Percentiles rank a stretch among this genome's conserved stretches.
Conservation (phyloP, 2,329 filamentous ascomycete species). For the Fusarium denticulatum region DNA sequence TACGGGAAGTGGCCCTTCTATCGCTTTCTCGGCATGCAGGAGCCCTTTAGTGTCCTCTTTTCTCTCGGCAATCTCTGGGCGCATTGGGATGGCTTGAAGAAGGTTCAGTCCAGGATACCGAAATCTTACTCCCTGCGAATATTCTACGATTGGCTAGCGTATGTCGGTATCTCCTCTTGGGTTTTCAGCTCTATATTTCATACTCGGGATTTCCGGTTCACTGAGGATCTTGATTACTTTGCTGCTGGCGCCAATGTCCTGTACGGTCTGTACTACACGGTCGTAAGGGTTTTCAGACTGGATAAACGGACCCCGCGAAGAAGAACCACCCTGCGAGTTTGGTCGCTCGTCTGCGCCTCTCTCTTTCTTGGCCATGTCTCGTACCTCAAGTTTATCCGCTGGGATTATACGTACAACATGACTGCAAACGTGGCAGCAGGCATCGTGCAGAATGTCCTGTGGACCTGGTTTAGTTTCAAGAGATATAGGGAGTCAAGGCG, state of each 20-base stretch:
- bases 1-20: slow-evolving; percentile 99
- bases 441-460: slow-evolving; percentile 81
- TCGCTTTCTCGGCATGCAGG: slow-evolving; percentile 91
- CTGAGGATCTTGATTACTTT: slow-evolving; percentile 97
- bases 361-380: slow-evolving; percentile 81
- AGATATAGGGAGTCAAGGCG: slow-evolving; percentile 77
- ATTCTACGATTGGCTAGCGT: slow-evolving; percentile 84
- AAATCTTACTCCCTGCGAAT: slow-evolving; percentile 76
- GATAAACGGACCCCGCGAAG: slow-evolving; percentile 64
- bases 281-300: slow-evolving; percentile 83
- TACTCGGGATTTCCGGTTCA: slow-evolving; percentile 83
- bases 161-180: slow-evolving; percentile 86
- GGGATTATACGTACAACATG: slow-evolving; percentile 99
- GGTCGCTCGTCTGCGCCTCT: slow-evolving; percentile 77
- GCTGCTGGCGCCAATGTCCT: slow-evolving; percentile 89
- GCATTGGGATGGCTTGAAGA: slow-evolving; percentile 79
- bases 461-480: slow-evolving; percentile 83
- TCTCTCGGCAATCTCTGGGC: slow-evolving; percentile 90
- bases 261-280: slow-evolving; percentile 89
- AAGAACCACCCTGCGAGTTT: slow-evolving; percentile 69
- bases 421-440: slow-evolving; percentile 88
- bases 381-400: slow-evolving; percentile 86
- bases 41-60: slow-evolving; percentile 93
- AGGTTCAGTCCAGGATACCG: slow-evolving; percentile 77
- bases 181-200: slow-evolving; percentile 92